Evolutionary conservation across 2,329 filamentous ascomycete genomes (phyloP), one percentile per base, ranked within the genome.

Genomic region (Aspergillus uvarum): DNA sequence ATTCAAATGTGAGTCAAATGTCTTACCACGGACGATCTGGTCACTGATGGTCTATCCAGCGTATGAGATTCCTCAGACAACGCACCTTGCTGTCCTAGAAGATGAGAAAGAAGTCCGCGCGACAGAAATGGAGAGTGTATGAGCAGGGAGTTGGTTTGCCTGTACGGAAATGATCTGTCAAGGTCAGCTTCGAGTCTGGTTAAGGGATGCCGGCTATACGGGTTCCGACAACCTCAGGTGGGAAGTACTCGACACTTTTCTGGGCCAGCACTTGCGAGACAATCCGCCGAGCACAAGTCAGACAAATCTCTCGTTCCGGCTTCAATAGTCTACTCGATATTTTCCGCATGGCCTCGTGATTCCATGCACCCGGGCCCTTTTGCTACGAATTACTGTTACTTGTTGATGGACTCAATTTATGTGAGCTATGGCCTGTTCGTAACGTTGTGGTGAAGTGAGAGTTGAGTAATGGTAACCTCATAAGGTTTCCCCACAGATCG

Each of bases 1-100:
- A 42, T 63, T 63, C 31, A 63, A 59, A 42, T 32, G 53, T 55
- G 47, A 32, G 44, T 22, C 26, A 32, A 35, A 0, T 16, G 4
- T 12, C 12, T 12, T 16, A 29, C 19, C 26, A 16, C 19, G 8
- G 4, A 8, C 1, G 47, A 12, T n/a, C 19, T 16, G 19, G 11
- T 48, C n/a, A 32, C 26, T 32, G 7, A 14, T 48, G 1, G 12
- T n/a, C 12, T 22, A 5, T n/a, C 16, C 53, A 55, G 53, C 42
- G 16, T 55, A 55, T 48, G n/a, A 55, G 4, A 48, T 55, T 3
- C 5, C 53, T 5, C 42, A 48, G 11, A 1, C 24, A 10, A 19
- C 52, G 11, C 38, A 42, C 11, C 8, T 21, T 4, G 24, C 14
- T 31, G 29, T 26, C n/a, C 19, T 54, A 4, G 52, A 47, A 2